Evolutionary conservation across 805 yeast genomes (phyloP), one percentile per base, ranked within the genome.

Genomic region (Candida sithepensis): DNA sequence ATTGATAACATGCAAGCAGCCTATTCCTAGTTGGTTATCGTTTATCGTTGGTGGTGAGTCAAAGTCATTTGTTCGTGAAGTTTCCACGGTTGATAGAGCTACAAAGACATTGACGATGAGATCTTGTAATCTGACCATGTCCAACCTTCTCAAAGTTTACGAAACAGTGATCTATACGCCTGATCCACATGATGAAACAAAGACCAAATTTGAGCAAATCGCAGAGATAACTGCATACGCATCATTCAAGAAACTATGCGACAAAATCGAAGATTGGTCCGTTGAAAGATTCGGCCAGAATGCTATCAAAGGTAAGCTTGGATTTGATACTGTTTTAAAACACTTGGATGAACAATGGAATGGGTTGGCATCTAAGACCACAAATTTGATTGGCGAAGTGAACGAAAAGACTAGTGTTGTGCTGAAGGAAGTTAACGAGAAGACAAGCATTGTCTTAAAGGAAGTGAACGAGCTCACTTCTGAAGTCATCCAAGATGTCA

Each of bases 191-290:
- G 70, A 80, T 49, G 81, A 85, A 0, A 45, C 37, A 1, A 70
- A 75, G 45, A 91, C 98, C 0, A 54, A 70, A 10, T 91, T 91
- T 63, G 66, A 70, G 32, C 99, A 92, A 66, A 81, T 78, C 52
- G 99, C 99, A 0, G 89, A 86, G 53, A 88, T 92, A 56, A 84
- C 90, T 2, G 96, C 98, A 0, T 85, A 83, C 65, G 88, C 89
- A 8, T 72, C 85, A 2, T 76, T 89, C 67, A 68, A 74, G 46
- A 75, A 79, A 49, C 67, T 94, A 4, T 85, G 96, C 64, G 86
- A 82, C 61, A 84, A 86, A 65, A 73, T 92, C 51, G 99, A 92
- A 66, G 95, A 89, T 43, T 92, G 97, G 96, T 80, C 91, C 0
- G 85, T 88, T 5, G 88, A 87, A 60, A 73, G 97, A 63, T 94